Percentiles rank a stretch among this genome's conserved stretches.
Evolutionary conservation across 2,329 filamentous ascomycete genomes (phyloP).

Genomic region (Colletotrichum godetiae): DNA sequence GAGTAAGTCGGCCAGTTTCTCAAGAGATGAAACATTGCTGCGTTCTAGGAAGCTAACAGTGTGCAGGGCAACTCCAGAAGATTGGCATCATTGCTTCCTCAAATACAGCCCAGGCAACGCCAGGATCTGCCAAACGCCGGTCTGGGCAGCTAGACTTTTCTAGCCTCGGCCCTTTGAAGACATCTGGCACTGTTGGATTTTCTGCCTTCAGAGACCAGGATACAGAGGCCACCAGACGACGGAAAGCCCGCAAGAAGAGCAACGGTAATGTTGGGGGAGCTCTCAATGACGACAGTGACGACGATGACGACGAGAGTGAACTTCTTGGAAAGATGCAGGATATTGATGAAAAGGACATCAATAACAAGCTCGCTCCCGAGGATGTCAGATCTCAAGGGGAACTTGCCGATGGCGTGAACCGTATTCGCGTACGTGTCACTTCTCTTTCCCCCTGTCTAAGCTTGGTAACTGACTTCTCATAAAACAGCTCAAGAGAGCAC

Average conservation of each 20-base stretch:
- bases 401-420: constrained; percentile 82
- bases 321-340: constrained; percentile 75
- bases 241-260: constrained; percentile 71
- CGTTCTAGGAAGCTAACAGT: not conserved
- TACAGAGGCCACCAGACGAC: constrained; percentile 64
- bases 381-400: constrained; percentile 80
- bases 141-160: constrained; percentile 88
- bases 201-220: constrained; percentile 84
- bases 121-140: constrained; percentile 77
- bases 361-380: constrained; percentile 72
- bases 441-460: not conserved
- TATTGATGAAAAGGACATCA: constrained; percentile 69
- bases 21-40: constrained; percentile 10
- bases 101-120: constrained; percentile 72
- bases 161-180: constrained; percentile 84
- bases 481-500: constrained; percentile 80
- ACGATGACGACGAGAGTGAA: constrained; percentile 74
- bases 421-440: constrained; percentile 75
- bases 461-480: not conserved
- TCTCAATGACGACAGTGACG: constrained; percentile 79
- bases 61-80: constrained; percentile 89
- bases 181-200: constrained; percentile 90
- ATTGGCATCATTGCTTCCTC: constrained; percentile 86
- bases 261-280: constrained; percentile 64
- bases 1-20: constrained; percentile 70